Evolutionary conservation across 2,329 filamentous ascomycete genomes (phyloP), one percentile per base, ranked within the genome.

Genomic region (Xylogone sp.): DNA sequence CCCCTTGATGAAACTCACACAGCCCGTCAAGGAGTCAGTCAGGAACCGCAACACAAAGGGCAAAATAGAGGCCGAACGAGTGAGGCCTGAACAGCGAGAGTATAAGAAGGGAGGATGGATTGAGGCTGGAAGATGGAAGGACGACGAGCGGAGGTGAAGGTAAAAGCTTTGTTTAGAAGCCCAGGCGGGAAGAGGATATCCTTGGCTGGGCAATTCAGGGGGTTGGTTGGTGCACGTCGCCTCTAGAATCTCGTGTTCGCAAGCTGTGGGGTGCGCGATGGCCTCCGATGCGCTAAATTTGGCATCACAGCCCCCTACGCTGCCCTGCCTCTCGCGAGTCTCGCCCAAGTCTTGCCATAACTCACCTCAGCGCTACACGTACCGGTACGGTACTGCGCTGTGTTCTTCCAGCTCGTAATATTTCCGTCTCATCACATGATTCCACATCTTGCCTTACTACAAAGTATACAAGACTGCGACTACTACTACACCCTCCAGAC

Each of bases 51-150:
- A 42, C 6, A 27, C 10, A 43, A 27, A 19, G 13, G 4, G 34
- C 8, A 9, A 22, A 49, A 43, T 43, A 50, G 46, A 20, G 54
- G 56, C 59, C 59, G 56, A 61, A 59, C 59, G 59, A 61, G 59
- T 61, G 59, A 61, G 59, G 57, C 54, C 49, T 45, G 18, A 29
- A 39, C 4, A 48, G 47, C 12, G 46, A 45, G 42, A 24, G 27
- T 20, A 31, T 45, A 58, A 54, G 46, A 52, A 54, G 49, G 53
- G 44, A 45, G 43, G 16, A 45, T 47, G n/a, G n/a, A n/a, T n/a
- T 48, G 22, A 4, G 45, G 27, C 5, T 2, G 45, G 43, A 54
- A 34, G 47, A 29, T 27, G n/a, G 18, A 24, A 20, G 42, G n/a
- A 39, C 5, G 34, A 39, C 13, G 34, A 16, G 34, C 34, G 34